Conservation (phyloP, 768 basidiomycete genomes). For the Lyophyllum decastes region DNA sequence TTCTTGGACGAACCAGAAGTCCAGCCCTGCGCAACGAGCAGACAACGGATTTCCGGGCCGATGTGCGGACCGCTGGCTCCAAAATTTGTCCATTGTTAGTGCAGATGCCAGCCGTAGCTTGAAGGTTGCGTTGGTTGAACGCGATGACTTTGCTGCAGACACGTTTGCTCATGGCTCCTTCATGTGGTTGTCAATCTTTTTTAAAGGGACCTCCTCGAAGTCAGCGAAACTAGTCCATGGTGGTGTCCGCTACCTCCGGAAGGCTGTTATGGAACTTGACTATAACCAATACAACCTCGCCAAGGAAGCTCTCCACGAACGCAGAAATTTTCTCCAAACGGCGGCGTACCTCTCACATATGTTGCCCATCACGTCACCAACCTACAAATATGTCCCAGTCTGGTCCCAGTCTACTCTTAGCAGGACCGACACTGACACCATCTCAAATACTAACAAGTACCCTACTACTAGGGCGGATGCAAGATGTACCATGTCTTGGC, state of each 20-base stretch:
- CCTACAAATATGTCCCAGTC: slow-evolving; percentile 69
- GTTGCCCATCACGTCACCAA: slow-evolving; percentile 96
- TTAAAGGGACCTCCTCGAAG: slow-evolving; percentile 88
- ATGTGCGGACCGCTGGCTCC: not conserved
- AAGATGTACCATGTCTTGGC: slow-evolving; percentile 96
- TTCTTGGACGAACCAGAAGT: not conserved
- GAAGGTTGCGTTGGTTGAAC: slow-evolving; percentile 90
- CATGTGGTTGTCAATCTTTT: not conserved
- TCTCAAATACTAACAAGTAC: slow-evolving; percentile 89
- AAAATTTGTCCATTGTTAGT: slow-evolving; percentile 77
- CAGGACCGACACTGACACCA: slow-evolving; percentile 2
- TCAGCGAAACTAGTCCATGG: slow-evolving; percentile 99
- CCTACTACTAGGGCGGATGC: slow-evolving; percentile 94
- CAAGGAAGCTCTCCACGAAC: slow-evolving; percentile 88
- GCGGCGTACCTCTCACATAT: slow-evolving; percentile 91
- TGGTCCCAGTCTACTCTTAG: no score
- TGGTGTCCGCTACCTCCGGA: slow-evolving; percentile 96
- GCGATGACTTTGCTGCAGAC: slow-evolving; percentile 92
- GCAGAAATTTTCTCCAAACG: slow-evolving; percentile 90
- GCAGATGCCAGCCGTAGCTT: slow-evolving; percentile 91
- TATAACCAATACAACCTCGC: slow-evolving; percentile 98
- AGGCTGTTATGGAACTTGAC: slow-evolving; percentile 93
- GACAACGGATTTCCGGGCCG: no score
- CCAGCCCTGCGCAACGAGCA: no score
- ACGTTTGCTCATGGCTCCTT: slow-evolving; percentile 18